Evolutionary conservation across 306 rosid species (phyloP).

Genomic region (Cicer cuneatum): DNA sequence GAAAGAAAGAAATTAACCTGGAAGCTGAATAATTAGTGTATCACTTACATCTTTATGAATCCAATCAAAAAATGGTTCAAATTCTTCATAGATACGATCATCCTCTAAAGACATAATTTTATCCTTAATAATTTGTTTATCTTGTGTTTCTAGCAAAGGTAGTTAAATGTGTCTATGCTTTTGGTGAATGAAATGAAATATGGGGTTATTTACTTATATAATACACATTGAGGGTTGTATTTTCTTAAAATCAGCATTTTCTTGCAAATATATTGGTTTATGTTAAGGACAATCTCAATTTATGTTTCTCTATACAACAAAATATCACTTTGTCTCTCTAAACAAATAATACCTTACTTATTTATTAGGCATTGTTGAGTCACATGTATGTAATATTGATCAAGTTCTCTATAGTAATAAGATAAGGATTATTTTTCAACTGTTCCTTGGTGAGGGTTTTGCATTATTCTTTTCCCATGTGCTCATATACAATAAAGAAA

Average conservation of each 20-base stretch:
- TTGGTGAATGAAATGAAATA: slow-evolving; percentile 27
- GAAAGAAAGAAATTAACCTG: slow-evolving; percentile 43
- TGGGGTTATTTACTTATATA: slow-evolving; percentile 19
- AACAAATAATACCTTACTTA: slow-evolving; percentile 40
- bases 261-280: slow-evolving; percentile 42
- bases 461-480: slow-evolving; percentile 19
- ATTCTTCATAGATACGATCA: slow-evolving; percentile 31
- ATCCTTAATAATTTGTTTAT: slow-evolving; percentile 1
- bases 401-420: slow-evolving; percentile 13
- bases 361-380: slow-evolving; percentile 8
- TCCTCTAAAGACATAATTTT: too few species aligned
- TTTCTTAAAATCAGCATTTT: slow-evolving; percentile 48
- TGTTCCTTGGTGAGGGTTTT: slow-evolving; percentile 32
- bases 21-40: slow-evolving; percentile 45
- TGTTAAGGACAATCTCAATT: slow-evolving; percentile 8
- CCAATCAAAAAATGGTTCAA: slow-evolving; percentile 48
- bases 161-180: background rate
- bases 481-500: too few species aligned
- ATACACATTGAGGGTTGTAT: background rate
- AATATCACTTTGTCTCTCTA: background rate
- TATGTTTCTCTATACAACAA: slow-evolving; percentile 25
- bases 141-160: background rate
- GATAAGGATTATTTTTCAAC: slow-evolving; percentile 7
- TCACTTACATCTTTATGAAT: slow-evolving; percentile 31
- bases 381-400: slow-evolving; percentile 26